Conservation (phyloP, 176 grass and related monocot genomes). For the Aechmea fasciata region DNA sequence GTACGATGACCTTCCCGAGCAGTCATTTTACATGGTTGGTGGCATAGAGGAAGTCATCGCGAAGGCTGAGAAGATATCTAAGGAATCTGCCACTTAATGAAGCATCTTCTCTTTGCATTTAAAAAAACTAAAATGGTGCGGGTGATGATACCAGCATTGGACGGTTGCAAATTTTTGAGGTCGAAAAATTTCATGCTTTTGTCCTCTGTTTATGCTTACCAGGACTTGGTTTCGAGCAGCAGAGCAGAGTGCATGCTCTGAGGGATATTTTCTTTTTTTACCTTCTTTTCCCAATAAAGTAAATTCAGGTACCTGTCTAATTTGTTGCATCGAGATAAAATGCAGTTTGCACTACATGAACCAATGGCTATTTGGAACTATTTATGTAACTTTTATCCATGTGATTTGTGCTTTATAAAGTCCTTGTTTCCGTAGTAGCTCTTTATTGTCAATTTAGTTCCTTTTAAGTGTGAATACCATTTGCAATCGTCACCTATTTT, state of each 20-base stretch:
- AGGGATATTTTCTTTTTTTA: not conserved
- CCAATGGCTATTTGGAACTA: too few species aligned
- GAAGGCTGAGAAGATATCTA: slow-evolving; percentile 81
- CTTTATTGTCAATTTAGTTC: too few species aligned
- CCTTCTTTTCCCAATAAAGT: not conserved
- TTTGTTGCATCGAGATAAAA: not conserved
- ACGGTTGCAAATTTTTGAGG: slow-evolving; percentile 38
- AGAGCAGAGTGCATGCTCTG: slow-evolving; percentile 23
- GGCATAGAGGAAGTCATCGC: slow-evolving; percentile 93
- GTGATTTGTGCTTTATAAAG: too few species aligned
- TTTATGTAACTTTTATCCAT: too few species aligned
- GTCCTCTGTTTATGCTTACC: slow-evolving; percentile 27
- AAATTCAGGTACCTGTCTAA: not conserved
- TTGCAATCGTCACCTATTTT: too few species aligned
- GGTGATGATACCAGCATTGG: slow-evolving; percentile 26
- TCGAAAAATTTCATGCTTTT: slow-evolving; percentile 23
- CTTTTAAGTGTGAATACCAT: too few species aligned
- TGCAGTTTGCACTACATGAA: not conserved
- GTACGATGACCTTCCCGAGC: slow-evolving; percentile 77
- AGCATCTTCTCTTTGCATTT: slow-evolving; percentile 20
- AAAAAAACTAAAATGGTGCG: slow-evolving; percentile 31
- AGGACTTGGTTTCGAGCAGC: slow-evolving; percentile 32
- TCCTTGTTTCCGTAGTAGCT: too few species aligned
- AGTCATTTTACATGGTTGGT: slow-evolving; percentile 92
- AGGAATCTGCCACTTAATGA: slow-evolving; percentile 57